Conservation (phyloP, 2,329 filamentous ascomycete genomes). For the Paracoccidioides lutzii region DNA sequence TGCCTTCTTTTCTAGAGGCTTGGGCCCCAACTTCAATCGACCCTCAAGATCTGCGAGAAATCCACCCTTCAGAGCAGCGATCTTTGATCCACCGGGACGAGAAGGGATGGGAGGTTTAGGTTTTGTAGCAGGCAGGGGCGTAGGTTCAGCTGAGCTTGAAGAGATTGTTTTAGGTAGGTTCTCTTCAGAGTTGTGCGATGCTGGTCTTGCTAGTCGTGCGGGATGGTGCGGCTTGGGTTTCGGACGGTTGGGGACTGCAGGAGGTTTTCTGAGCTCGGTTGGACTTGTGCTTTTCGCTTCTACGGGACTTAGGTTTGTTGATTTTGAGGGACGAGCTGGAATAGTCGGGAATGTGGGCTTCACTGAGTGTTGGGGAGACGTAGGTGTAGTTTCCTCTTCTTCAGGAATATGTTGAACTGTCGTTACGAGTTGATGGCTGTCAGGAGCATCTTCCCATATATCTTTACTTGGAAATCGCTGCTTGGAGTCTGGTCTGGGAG, state of each 20-base stretch:
- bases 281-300: slow-evolving; percentile 24
- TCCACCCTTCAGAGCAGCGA: slow-evolving; percentile 76
- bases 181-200: slow-evolving; percentile 20
- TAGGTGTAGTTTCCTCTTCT: slow-evolving; percentile 36
- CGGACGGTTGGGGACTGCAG: slow-evolving; percentile 43
- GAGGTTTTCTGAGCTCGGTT: slow-evolving; percentile 38
- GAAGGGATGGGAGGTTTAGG: slow-evolving; percentile 74
- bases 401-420: slow-evolving; percentile 47
- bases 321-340: slow-evolving; percentile 22
- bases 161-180: slow-evolving; percentile 25
- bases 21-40: slow-evolving; percentile 68
- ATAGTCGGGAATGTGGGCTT: slow-evolving; percentile 23
- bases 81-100: slow-evolving; percentile 68
- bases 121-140: slow-evolving; percentile 40
- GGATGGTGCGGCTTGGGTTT: slow-evolving; percentile 51
- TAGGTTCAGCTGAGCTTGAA: slow-evolving; percentile 24
- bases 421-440: slow-evolving; percentile 66
- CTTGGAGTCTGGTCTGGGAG: slow-evolving; percentile 31
- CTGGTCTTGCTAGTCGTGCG: slow-evolving; percentile 47
- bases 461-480: slow-evolving; percentile 82
- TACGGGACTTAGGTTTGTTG: slow-evolving; percentile 20
- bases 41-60: slow-evolving; percentile 92
- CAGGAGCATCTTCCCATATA: slow-evolving; percentile 87
- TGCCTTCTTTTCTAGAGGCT: slow-evolving; percentile 57
- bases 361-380: slow-evolving; percentile 14